Conservation (phyloP, 257 asterid species). For the Rehmannia glutinosa region DNA sequence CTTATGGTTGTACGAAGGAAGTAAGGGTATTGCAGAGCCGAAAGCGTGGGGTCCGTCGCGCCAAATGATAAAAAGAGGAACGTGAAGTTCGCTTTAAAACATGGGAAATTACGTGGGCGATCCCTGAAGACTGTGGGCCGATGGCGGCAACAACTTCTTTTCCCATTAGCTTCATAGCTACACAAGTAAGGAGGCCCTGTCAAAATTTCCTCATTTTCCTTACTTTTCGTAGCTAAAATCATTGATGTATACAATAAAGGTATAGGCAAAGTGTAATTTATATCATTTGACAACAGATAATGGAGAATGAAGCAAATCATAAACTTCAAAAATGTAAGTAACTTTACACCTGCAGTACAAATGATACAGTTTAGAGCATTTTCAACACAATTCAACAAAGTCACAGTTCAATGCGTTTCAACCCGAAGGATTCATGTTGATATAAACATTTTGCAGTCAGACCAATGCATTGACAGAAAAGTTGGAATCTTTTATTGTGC, state of each 20-base stretch:
- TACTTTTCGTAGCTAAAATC: background rate
- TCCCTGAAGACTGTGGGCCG: constrained; percentile 81
- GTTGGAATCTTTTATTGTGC: background rate
- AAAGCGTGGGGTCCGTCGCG: constrained; percentile 78
- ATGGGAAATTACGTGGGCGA: constrained; percentile 58
- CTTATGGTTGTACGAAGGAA: constrained; percentile 60
- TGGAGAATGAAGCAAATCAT: no score
- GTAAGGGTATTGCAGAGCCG: constrained; percentile 67
- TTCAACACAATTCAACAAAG: no score
- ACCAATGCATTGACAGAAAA: background rate
- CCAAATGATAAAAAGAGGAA: constrained; percentile 73
- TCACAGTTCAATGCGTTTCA: no score
- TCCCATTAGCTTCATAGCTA: constrained; percentile 67
- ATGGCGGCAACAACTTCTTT: constrained; percentile 58
- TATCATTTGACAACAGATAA: background rate
- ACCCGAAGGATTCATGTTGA: background rate
- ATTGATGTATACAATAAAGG: no score
- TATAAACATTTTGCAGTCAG: background rate
- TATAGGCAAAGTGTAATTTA: background rate
- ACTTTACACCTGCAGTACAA: background rate
- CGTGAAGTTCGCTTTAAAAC: constrained; percentile 58
- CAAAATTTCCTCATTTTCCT: constrained; percentile 26
- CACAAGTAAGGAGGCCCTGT: constrained; percentile 26
- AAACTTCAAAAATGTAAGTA: no score
- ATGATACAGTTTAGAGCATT: background rate